Evolutionary conservation across 495 filamentous ascomycete genomes (phyloP).

Genomic region (Penicillium mononematosum): DNA sequence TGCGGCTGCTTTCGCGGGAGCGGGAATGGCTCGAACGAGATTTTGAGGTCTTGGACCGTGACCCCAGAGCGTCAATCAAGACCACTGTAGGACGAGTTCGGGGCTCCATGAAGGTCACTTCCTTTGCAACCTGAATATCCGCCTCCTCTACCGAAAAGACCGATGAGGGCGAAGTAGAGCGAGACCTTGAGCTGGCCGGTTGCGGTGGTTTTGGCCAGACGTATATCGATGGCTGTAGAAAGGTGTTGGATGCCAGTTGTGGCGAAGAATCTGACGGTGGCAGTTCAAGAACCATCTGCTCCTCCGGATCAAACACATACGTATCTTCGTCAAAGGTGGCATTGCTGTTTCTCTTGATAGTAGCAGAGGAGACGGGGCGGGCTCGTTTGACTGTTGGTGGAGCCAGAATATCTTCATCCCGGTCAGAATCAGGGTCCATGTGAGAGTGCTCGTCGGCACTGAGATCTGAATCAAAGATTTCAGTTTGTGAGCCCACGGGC

Average conservation of each 20-base stretch:
- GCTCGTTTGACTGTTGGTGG: conserved; percentile 26
- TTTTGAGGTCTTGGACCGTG: conserved; percentile 20
- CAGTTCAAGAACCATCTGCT: conserved; percentile 42
- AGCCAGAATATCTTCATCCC: conserved; percentile 28
- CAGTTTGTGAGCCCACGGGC: conserved; percentile 30
- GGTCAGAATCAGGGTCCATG: conserved; percentile 27
- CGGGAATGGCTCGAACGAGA: conserved; percentile 15
- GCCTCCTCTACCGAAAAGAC: conserved; percentile 37
- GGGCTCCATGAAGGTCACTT: conserved; percentile 39
- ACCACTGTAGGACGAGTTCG: conserved; percentile 38
- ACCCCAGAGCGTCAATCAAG: conserved; percentile 33
- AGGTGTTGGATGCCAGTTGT: conserved; percentile 35
- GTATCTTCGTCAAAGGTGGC: conserved; percentile 36
- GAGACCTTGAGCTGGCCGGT: conserved; percentile 16
- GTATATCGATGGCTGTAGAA: conserved; percentile 37
- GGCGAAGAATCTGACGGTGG: conserved; percentile 34
- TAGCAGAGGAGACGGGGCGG: conserved; percentile 43
- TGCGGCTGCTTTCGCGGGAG: conserved; percentile 21
- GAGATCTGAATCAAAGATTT: conserved; percentile 31
- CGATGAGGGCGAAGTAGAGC: conserved; percentile 36
- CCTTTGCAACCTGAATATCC: conserved; percentile 39
- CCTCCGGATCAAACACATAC: conserved; percentile 39
- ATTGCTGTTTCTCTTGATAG: conserved; percentile 42
- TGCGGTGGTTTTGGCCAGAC: conserved; percentile 28
- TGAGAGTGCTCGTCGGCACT: conserved; percentile 35